Conservation (phyloP, 2,329 filamentous ascomycete species). For the Onygena corvina region DNA sequence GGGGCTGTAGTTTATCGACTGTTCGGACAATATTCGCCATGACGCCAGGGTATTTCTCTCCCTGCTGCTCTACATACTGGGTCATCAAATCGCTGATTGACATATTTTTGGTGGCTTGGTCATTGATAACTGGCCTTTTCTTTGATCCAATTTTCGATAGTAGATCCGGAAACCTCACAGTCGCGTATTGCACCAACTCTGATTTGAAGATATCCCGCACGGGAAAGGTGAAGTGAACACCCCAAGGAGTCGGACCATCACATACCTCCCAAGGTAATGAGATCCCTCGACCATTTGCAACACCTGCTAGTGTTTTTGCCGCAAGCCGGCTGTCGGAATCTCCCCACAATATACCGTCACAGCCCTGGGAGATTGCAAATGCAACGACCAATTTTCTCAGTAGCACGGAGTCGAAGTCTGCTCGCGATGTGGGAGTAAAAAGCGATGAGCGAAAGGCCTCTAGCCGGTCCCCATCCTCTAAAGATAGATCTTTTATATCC, state of each 20-base stretch:
- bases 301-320: constrained; percentile 71
- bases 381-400: constrained; percentile 59
- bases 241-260: constrained; percentile 55
- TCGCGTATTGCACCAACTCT: constrained; percentile 60
- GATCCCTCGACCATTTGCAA: constrained; percentile 81
- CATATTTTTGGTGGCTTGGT: constrained; percentile 42
- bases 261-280: constrained; percentile 68
- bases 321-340: constrained; percentile 81
- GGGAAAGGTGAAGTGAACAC: constrained; percentile 59
- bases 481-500: constrained; percentile 21
- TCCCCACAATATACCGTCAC: constrained; percentile 64
- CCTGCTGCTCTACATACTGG: constrained; percentile 77
- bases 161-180: constrained; percentile 43
- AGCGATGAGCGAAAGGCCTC: constrained; percentile 47
- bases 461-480: constrained; percentile 38
- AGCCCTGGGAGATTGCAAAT: constrained; percentile 48
- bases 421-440: constrained; percentile 60
- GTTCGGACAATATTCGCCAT: constrained; percentile 93
- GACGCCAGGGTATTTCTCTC: constrained; percentile 75
- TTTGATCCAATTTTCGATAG: constrained; percentile 34
- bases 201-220: constrained; percentile 73
- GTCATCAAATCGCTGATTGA: constrained; percentile 86
- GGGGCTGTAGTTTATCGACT: constrained; percentile 59
- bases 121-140: constrained; percentile 25
- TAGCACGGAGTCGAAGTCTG: constrained; percentile 61